Evolutionary conservation across 2,329 filamentous ascomycete species (phyloP).

Genomic region (Trichoderma afroharzianum): DNA sequence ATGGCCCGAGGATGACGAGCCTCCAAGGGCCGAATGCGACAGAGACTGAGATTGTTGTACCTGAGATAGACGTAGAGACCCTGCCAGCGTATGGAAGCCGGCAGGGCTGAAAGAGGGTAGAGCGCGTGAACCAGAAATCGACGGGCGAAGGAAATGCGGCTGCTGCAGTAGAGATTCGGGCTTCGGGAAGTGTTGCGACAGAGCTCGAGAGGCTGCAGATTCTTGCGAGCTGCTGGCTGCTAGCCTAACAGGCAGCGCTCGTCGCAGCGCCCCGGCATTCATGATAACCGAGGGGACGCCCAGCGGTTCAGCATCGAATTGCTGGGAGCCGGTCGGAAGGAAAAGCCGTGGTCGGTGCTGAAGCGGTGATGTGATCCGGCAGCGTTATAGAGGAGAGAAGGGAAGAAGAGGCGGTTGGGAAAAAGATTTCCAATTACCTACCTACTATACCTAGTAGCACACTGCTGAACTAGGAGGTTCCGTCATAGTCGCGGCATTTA

Average conservation of each 20-base stretch:
- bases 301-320: conserved; percentile 31
- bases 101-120: conserved; percentile 1
- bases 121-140: not conserved
- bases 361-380: not conserved
- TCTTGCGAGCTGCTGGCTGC: conserved; percentile 31
- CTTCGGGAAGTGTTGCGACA: conserved; percentile 16
- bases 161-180: not conserved
- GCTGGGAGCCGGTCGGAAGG: conserved; percentile 12
- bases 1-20: conserved; percentile 7
- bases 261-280: conserved; percentile 48
- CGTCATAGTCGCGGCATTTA: conserved; percentile 35
- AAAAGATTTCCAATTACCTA: not conserved
- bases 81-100: conserved; percentile 1
- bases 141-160: not conserved
- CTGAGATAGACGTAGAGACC: not conserved
- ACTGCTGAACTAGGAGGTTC: conserved; percentile 24
- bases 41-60: not conserved
- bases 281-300: conserved; percentile 33
- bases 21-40: not conserved
- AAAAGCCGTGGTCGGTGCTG: conserved; percentile 8
- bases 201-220: conserved; percentile 23
- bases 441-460: no score
- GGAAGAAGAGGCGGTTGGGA: not conserved
- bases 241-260: conserved; percentile 47
- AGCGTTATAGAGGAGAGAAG: not conserved